A percentile compares a stretch with the other conserved stretches of the same genome.
phyloP scores from a whole-genome alignment of 2,329 filamentous ascomycete species.

The Torrubiella hemipterigena region DNA sequence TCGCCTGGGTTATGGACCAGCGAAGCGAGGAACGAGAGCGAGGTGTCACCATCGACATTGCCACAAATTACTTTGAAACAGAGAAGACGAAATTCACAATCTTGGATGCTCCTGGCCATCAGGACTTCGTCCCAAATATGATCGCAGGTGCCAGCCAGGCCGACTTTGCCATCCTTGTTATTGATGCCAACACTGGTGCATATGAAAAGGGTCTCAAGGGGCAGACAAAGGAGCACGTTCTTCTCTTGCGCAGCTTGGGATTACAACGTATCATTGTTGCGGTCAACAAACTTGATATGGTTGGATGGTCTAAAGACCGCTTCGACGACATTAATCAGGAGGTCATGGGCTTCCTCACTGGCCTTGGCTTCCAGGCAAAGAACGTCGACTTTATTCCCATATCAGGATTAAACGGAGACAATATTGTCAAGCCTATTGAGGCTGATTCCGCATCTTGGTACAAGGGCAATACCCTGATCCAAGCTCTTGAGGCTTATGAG shows the following conservation, averaged over 20 bases:
- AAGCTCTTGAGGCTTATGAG: slow-evolving; percentile 76
- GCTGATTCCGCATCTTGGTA: slow-evolving; percentile 64
- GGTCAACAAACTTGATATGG: slow-evolving; percentile 89
- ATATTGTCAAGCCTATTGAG: slow-evolving; percentile 53
- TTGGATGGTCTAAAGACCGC: slow-evolving; percentile 68
- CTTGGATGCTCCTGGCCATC: slow-evolving; percentile 85
- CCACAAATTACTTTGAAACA: slow-evolving; percentile 89
- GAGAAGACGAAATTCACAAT: slow-evolving; percentile 82
- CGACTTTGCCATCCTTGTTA: slow-evolving; percentile 88
- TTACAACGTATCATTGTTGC: slow-evolving; percentile 80
- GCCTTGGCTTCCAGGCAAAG: slow-evolving; percentile 70
- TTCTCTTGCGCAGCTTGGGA: slow-evolving; percentile 82
- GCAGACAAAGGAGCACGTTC: slow-evolving; percentile 86
- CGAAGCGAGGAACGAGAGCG: slow-evolving; percentile 77
- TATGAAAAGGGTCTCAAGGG: slow-evolving; percentile 91
- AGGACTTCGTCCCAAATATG: slow-evolving; percentile 98
- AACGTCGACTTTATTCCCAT: slow-evolving; percentile 82
- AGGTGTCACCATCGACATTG: slow-evolving; percentile 94
- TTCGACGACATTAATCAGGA: slow-evolving; percentile 81
- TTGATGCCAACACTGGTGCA: slow-evolving; percentile 80
- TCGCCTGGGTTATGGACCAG: slow-evolving; percentile 95
- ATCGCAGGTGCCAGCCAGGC: slow-evolving; percentile 93
- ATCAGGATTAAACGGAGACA: slow-evolving; percentile 80
- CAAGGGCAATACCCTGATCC: slow-evolving; percentile 62
- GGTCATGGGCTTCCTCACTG: slow-evolving; percentile 68